Conservation (phyloP, 2,329 filamentous ascomycete genomes). For the Blastomyces percursus region DNA sequence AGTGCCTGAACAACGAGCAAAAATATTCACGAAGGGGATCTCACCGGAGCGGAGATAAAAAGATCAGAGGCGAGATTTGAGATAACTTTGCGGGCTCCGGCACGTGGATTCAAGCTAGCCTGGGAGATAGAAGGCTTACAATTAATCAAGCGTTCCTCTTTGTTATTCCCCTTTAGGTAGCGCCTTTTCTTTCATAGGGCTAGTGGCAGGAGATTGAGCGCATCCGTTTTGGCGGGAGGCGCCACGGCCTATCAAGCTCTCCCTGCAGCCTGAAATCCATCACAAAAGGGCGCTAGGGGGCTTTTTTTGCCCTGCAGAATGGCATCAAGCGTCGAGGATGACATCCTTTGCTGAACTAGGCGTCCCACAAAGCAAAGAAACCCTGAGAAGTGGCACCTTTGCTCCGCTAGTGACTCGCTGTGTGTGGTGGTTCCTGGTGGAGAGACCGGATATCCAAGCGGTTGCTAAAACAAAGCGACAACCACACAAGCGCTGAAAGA, state of each 20-base stretch:
- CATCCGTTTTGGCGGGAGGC: background rate
- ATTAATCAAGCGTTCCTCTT: background rate
- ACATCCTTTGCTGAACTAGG: background rate
- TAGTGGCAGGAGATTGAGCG: background rate
- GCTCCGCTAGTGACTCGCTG: background rate
- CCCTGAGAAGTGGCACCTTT: no score
- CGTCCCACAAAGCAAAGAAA: no score
- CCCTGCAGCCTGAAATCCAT: background rate
- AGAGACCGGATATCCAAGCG: background rate
- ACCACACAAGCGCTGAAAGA: no score
- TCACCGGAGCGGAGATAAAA: background rate
- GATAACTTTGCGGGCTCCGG: background rate
- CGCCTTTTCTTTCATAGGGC: background rate
- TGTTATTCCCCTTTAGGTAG: background rate
- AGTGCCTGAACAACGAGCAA: background rate
- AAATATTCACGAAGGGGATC: background rate
- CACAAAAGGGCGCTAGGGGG: background rate
- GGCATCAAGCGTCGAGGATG: background rate
- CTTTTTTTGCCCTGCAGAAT: background rate
- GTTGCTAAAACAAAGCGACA: no score
- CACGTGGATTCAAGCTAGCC: background rate
- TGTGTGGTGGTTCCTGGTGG: background rate
- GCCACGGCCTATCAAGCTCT: background rate
- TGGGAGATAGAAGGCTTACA: background rate
- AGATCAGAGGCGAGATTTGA: background rate